A percentile compares a stretch with the other conserved stretches of the same genome.
phyloP scores from a whole-genome alignment of 306 rosid genomes.

The Dryas drummondii region DNA sequence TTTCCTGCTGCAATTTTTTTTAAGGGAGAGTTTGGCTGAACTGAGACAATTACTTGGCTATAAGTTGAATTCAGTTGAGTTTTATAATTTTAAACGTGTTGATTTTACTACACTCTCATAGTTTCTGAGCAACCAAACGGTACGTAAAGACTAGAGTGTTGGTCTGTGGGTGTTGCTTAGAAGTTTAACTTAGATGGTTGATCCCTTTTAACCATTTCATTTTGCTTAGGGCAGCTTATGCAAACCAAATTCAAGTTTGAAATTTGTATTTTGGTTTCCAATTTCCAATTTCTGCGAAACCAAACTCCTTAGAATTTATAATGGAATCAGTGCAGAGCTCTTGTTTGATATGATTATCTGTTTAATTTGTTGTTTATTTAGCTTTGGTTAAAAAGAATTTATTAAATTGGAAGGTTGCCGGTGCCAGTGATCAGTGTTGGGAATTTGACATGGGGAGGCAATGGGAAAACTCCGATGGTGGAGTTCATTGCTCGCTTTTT shows the following conservation, averaged over 20 bases:
- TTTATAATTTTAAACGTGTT: neutral
- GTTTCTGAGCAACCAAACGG: neutral
- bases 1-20: too few species aligned
- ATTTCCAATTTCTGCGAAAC: neutral
- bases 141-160: neutral
- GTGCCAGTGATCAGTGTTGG: conserved; percentile 84
- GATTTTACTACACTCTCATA: neutral
- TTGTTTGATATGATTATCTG: neutral
- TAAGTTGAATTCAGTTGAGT: neutral
- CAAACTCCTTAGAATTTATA: neutral
- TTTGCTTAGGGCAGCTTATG: neutral
- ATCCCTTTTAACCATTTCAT: neutral
- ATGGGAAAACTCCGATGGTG: conserved; percentile 94
- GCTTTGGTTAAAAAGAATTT: neutral
- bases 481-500: conserved; percentile 73
- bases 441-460: conserved; percentile 96
- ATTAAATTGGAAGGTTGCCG: conserved; percentile 43
- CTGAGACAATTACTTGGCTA: neutral
- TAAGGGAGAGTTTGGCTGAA: neutral
- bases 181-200: neutral
- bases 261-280: neutral
- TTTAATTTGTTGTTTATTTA: neutral
- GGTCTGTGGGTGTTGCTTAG: neutral
- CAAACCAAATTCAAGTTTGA: neutral
- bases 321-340: neutral